Conservation (phyloP, 768 basidiomycete species). For the Xerocomellus chrysenteron region DNA sequence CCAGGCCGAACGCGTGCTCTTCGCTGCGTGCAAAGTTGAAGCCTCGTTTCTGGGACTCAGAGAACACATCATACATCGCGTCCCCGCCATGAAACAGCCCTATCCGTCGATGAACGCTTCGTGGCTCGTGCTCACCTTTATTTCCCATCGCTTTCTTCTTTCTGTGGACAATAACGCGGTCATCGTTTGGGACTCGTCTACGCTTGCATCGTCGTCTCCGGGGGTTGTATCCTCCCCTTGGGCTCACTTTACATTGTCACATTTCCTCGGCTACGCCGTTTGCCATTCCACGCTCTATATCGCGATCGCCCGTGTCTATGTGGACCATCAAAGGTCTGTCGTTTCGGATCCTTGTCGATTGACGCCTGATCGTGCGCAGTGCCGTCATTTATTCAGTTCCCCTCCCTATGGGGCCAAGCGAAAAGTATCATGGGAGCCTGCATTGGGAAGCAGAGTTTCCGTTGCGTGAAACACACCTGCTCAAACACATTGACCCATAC, state of each 20-base stretch:
- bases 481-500: constrained; percentile 37
- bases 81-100: neutral
- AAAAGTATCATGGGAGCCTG: neutral
- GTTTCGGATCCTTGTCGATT: neutral
- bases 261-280: constrained; percentile 2
- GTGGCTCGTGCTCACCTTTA: constrained; percentile 14
- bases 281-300: constrained; percentile 16
- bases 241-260: constrained; percentile 11
- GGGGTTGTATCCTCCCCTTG: constrained; percentile 1
- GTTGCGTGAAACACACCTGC: constrained; percentile 15
- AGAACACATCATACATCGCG: neutral
- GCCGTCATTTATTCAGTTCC: constrained; percentile 11
- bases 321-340: constrained; percentile 13
- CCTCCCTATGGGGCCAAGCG: neutral
- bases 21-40: constrained; percentile 14
- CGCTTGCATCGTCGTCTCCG: neutral
- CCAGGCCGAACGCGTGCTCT: constrained; percentile 15
- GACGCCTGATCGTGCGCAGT: constrained; percentile 1
- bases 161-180: constrained; percentile 7
- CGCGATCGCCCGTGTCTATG: constrained; percentile 1
- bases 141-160: constrained; percentile 24
- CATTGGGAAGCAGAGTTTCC: constrained; percentile 15
- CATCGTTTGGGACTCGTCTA: constrained; percentile 18
- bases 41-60: constrained; percentile 15
- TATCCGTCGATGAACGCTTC: neutral